Conservation (phyloP, 306 rosid genomes). For the Prunus dulcis region DNA sequence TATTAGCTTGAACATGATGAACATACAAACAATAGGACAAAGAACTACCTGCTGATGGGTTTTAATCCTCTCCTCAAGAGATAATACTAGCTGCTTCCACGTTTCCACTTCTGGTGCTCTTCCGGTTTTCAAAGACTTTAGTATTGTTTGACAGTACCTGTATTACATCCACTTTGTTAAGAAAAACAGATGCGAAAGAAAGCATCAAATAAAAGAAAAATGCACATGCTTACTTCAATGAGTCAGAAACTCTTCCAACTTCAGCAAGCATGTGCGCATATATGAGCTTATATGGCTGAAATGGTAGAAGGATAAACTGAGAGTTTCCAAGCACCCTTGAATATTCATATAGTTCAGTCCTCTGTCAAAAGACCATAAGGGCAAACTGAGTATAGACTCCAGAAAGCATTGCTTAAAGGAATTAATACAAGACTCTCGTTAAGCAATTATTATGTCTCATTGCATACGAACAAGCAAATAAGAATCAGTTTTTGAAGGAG, state of each 20-base stretch:
- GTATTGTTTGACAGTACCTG: conserved; percentile 88
- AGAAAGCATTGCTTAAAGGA: conserved; percentile 2
- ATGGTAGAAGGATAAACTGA: conserved; percentile 78
- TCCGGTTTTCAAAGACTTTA: conserved; percentile 77
- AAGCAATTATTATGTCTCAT: background rate
- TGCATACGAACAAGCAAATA: background rate
- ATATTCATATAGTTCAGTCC: conserved; percentile 88
- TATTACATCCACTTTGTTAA: conserved; percentile 15
- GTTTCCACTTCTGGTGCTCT: conserved; percentile 85
- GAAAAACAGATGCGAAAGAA: background rate
- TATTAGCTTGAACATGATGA: conserved; percentile 12
- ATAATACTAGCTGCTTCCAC: conserved; percentile 69
- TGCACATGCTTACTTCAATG: conserved; percentile 71
- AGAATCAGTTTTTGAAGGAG: background rate
- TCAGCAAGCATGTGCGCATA: conserved; percentile 95
- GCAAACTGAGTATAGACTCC: conserved; percentile 16
- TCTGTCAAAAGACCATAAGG: conserved; percentile 52
- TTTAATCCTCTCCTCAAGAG: conserved; percentile 92
- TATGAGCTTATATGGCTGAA: conserved; percentile 90
- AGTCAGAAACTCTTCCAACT: conserved; percentile 87
- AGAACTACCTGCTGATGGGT: conserved; percentile 74
- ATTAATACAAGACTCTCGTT: background rate
- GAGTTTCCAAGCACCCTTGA: conserved; percentile 92
- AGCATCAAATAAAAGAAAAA: conserved; percentile 17
- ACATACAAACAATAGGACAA: conserved; percentile 10